Percentiles rank a stretch among this genome's conserved stretches.
These are phyloP conservation scores for Annona squamosa DNA, from an alignment of 164 flowering plant species.

Conservation along the genomic window DNA sequence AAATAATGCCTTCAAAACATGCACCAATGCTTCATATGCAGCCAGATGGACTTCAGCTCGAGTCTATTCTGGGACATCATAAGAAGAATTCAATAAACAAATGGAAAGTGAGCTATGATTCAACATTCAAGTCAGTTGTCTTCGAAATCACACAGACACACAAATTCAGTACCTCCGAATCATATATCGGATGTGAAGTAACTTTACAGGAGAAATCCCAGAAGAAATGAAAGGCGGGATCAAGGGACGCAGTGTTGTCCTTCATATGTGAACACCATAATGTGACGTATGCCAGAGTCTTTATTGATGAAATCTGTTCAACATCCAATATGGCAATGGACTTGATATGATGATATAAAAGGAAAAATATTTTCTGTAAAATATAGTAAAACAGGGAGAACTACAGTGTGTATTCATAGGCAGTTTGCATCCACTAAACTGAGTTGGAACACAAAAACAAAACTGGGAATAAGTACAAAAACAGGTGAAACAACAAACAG, in stretches of 20 bases:
- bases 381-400: neutral
- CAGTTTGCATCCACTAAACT: neutral
- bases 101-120: slow-evolving; percentile 1
- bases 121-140: neutral
- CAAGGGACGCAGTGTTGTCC: slow-evolving; percentile 18
- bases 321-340: neutral
- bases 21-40: slow-evolving; percentile 68
- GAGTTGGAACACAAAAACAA: neutral
- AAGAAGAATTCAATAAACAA: slow-evolving; percentile 10
- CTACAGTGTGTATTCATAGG: neutral
- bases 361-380: neutral
- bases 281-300: slow-evolving; percentile 45
- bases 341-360: neutral
- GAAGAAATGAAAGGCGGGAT: slow-evolving; percentile 37
- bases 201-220: slow-evolving; percentile 62
- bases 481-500: neutral
- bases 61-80: slow-evolving; percentile 31
- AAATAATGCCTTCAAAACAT: slow-evolving; percentile 45
- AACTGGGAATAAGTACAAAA: neutral
- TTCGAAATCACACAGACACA: neutral
- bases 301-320: slow-evolving; percentile 55
- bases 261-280: slow-evolving; percentile 45
- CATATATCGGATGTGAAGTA: slow-evolving; percentile 33
- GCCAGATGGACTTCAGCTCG: slow-evolving; percentile 72
- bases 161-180: slow-evolving; percentile 53